A percentile compares a stretch with the other conserved stretches of the same genome.
phyloP scores from a whole-genome alignment of 2,329 filamentous ascomycete genomes.

The Tothia fuscella region DNA sequence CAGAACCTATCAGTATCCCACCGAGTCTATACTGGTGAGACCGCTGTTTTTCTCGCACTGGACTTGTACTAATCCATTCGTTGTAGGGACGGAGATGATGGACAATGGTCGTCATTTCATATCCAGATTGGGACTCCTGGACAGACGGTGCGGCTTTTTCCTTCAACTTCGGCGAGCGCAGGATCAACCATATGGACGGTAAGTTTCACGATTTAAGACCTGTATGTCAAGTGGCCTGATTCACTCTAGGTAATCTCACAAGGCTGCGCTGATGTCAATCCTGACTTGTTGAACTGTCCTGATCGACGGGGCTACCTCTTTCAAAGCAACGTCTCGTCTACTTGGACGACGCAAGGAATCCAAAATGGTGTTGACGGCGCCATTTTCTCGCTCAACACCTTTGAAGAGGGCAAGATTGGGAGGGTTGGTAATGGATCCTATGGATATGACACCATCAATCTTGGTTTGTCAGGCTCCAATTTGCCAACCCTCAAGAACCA shows the following conservation, averaged over 20 bases:
- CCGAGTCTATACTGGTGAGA: neutral
- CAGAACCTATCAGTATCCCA: neutral
- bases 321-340: slow-evolving; percentile 13
- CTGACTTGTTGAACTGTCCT: slow-evolving; percentile 12
- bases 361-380: slow-evolving; percentile 12
- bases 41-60: neutral
- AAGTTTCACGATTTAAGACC: slow-evolving; percentile 9
- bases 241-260: slow-evolving; percentile 7
- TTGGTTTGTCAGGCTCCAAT: slow-evolving; percentile 4
- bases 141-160: slow-evolving; percentile 9
- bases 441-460: slow-evolving; percentile 10
- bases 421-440: slow-evolving; percentile 11
- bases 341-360: slow-evolving; percentile 14
- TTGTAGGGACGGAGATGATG: slow-evolving; percentile 10
- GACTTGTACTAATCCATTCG: neutral
- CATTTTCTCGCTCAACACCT: slow-evolving; percentile 12
- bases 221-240: neutral
- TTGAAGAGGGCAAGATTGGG: slow-evolving; percentile 13
- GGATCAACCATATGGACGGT: slow-evolving; percentile 4
- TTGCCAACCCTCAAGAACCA: slow-evolving; percentile 6
- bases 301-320: slow-evolving; percentile 14
- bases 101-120: slow-evolving; percentile 10
- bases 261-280: slow-evolving; percentile 11
- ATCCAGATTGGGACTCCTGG: slow-evolving; percentile 6
- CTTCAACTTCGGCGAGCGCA: neutral